Evolutionary conservation across 768 basidiomycete genomes (phyloP), one percentile per base, ranked within the genome.

Genomic region (Mycena sanguinolenta): DNA sequence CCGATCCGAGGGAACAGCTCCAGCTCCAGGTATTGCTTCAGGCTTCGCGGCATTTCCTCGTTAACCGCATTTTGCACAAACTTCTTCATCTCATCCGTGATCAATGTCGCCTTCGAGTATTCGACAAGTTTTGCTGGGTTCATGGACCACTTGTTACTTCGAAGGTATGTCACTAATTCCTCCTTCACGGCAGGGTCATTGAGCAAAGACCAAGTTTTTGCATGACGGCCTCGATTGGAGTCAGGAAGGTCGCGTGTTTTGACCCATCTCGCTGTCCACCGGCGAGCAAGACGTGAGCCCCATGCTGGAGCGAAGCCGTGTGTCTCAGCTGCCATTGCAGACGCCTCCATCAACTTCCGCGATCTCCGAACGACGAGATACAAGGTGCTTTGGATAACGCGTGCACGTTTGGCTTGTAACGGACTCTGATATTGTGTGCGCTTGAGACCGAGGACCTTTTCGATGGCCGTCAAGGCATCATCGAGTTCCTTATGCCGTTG

Each of bases 81-180:
- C 65, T 74, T 61, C 4, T 64, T 46, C 42, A 72, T 73, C n/a
- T 61, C 71, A 4, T 64, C 71, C 19, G 71, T 71, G n/a, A 75
- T 25, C 17, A 79, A 36, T 49, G 76, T 52, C 9, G 60, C 55
- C 25, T 77, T 60, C 0, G 42, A 63, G 63, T 75, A 78, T 28
- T 74, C 34, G 0, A 32, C 64, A 16, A 79, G 68, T 54, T 76
- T 78, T 21, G 32, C 61, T 0, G 77, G 79, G 54, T 79, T 61
- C 66, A 77, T 75, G 14, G 77, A 60, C 77, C 78, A 78, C 64
- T 78, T 78, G 63, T 78, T 75, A 14, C 73, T 69, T 1, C 75
- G 73, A 19, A 77, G 17, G 50, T 67, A 77, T 14, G 61, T 9
- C n/a, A 1, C 21, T 19, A 63, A 7, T 21, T 50, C 62, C n/a